These are phyloP conservation scores for Annulohypoxylon nitens DNA, from an alignment of 495 filamentous ascomycete species.

Conservation along the genomic window DNA sequence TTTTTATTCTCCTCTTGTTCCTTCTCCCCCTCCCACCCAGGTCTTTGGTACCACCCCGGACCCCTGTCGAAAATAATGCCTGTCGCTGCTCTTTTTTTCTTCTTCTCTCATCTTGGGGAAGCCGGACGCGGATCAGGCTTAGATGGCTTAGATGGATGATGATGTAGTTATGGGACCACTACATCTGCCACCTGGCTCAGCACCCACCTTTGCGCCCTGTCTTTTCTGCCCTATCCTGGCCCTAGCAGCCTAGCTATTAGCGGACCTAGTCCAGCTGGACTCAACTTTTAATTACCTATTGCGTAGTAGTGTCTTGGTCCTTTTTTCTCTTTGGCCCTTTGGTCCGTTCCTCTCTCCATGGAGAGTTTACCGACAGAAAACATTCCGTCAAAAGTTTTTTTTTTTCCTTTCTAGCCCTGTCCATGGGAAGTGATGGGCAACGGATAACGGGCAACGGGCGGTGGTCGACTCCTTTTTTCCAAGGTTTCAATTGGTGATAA, in stretches of 20 bases:
- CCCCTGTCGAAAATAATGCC: slow-evolving; percentile 38
- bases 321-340: slow-evolving; percentile 28
- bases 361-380: slow-evolving; percentile 30
- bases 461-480: slow-evolving; percentile 25
- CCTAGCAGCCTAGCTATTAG: slow-evolving; percentile 45
- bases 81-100: slow-evolving; percentile 36
- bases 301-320: slow-evolving; percentile 18
- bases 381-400: slow-evolving; percentile 26
- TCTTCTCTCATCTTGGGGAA: slow-evolving; percentile 48
- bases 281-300: slow-evolving; percentile 33
- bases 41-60: slow-evolving; percentile 45
- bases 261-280: slow-evolving; percentile 44
- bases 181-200: slow-evolving; percentile 49
- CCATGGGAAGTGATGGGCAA: slow-evolving; percentile 10
- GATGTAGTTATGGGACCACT: slow-evolving; percentile 52
- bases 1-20: slow-evolving; percentile 30
- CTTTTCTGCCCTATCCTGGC: slow-evolving; percentile 40
- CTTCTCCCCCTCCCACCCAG: slow-evolving; percentile 41
- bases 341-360: slow-evolving; percentile 8
- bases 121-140: slow-evolving; percentile 49
- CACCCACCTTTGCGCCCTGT: slow-evolving; percentile 40
- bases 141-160: slow-evolving; percentile 44
- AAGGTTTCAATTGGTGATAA: slow-evolving; percentile 29
- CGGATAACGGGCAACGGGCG: slow-evolving; percentile 14
- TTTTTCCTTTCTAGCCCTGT: slow-evolving; percentile 20